These are phyloP conservation scores for Debaryomyces robertsiae DNA, from an alignment of 1,139 yeast genomes.

Conservation along the genomic window DNA sequence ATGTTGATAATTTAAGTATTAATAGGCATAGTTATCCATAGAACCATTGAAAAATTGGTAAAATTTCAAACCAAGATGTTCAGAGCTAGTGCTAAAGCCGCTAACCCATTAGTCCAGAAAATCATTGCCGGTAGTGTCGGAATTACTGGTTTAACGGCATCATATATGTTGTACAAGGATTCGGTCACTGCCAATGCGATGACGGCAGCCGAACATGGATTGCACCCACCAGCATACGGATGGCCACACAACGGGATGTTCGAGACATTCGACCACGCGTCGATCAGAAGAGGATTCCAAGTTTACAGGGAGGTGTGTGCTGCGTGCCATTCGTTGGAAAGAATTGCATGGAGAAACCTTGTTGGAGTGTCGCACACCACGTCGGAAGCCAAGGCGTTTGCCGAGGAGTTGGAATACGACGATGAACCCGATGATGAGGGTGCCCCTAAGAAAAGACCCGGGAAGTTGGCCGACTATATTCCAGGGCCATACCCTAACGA, in stretches of 20 bases:
- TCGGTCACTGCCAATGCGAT: slow-evolving; percentile 87
- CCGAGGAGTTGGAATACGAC: slow-evolving; percentile 96
- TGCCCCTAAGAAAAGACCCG: slow-evolving; percentile 96
- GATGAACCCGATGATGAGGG: slow-evolving; percentile 99
- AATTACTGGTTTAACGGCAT: slow-evolving; percentile 68
- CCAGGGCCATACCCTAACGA: slow-evolving; percentile 97
- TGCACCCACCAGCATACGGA: slow-evolving; percentile 88
- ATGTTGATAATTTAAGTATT: slow-evolving; percentile 6
- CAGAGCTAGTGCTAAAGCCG: slow-evolving; percentile 24
- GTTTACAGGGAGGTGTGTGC: slow-evolving; percentile 99
- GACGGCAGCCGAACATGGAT: slow-evolving; percentile 99
- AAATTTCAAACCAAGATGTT: slow-evolving; percentile 24
- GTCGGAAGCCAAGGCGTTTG: slow-evolving; percentile 88
- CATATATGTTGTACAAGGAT: slow-evolving; percentile 77
- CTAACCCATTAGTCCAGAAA: slow-evolving; percentile 53
- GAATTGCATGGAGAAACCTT: slow-evolving; percentile 98
- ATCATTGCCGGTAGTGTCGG: slow-evolving; percentile 66
- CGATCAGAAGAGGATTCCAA: slow-evolving; percentile 98
- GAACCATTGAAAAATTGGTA: slow-evolving; percentile 9
- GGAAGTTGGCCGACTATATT: slow-evolving; percentile 93
- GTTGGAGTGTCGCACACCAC: slow-evolving; percentile 97
- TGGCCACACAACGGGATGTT: slow-evolving; percentile 97
- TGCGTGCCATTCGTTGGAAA: slow-evolving; percentile 95
- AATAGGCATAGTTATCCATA: slow-evolving; percentile 5
- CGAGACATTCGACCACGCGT: slow-evolving; percentile 91